These are phyloP conservation scores for Lentinula sp. DNA, from an alignment of 768 basidiomycete species.

Conservation along the genomic window DNA sequence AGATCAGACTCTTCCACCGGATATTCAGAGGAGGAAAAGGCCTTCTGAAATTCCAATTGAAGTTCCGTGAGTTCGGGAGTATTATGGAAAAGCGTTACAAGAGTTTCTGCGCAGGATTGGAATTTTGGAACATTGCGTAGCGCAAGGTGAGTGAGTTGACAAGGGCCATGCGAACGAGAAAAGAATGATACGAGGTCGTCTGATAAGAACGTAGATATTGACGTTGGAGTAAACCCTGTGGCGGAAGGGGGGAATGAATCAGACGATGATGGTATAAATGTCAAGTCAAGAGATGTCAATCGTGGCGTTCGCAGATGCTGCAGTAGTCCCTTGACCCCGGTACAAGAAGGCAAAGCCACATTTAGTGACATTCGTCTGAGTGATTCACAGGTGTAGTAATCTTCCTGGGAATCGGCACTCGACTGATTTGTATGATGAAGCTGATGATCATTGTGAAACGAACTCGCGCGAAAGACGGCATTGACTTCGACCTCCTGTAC, in stretches of 20 bases:
- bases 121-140: neutral
- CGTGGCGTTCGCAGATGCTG: neutral
- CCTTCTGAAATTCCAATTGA: neutral
- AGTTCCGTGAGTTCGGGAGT: neutral
- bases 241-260: neutral
- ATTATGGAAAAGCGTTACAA: neutral
- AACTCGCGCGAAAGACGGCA: neutral
- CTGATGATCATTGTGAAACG: neutral
- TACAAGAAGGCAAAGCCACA: neutral
- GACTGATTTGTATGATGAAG: neutral
- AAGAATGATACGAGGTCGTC: neutral
- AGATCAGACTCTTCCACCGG: neutral
- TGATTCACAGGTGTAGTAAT: neutral
- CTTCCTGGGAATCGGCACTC: neutral
- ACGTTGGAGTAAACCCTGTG: neutral
- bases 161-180: neutral
- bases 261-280: neutral
- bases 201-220: neutral
- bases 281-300: neutral
- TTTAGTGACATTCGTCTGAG: neutral
- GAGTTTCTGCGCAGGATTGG: neutral
- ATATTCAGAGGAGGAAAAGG: neutral
- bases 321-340: neutral
- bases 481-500: neutral
- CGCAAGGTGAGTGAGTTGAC: neutral